These are phyloP conservation scores for Trypanosoma vivax DNA, from an alignment of 208 protist species.

Conservation along the genomic window DNA sequence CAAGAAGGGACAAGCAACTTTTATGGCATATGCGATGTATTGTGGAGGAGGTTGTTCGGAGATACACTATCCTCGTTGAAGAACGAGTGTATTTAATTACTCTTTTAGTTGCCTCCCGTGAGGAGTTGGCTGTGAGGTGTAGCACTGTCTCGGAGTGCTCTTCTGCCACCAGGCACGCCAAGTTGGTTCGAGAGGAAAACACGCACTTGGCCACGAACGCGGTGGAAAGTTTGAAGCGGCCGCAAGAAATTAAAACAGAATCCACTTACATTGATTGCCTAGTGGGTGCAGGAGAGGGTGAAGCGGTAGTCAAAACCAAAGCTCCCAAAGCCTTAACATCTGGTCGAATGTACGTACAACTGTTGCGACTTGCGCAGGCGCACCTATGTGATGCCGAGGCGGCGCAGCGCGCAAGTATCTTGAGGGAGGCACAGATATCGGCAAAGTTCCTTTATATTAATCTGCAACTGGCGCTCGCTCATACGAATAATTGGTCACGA, in stretches of 20 bases:
- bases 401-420: slow-evolving; percentile 1
- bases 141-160: too few species aligned
- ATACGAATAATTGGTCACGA: background rate
- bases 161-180: too few species aligned
- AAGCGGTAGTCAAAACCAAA: background rate
- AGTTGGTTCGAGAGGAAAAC: too few species aligned
- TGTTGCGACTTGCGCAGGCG: background rate
- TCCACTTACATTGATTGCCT: too few species aligned
- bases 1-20: background rate
- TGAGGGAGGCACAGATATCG: slow-evolving; percentile 7
- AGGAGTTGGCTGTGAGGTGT: slow-evolving; percentile 10
- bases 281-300: too few species aligned
- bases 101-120: slow-evolving; percentile 7
- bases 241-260: too few species aligned
- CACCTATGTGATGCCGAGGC: slow-evolving; percentile 6
- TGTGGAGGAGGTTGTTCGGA: slow-evolving; percentile 9
- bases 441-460: background rate
- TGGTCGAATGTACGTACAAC: background rate
- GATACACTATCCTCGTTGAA: slow-evolving; percentile 3
- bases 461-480: slow-evolving; percentile 2
- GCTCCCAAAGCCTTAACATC: too few species aligned
- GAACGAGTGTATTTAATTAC: slow-evolving; percentile 9
- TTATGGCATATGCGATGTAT: slow-evolving; percentile 11
- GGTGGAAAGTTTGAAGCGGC: too few species aligned
- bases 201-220: too few species aligned